Percentiles rank a stretch among this genome's conserved stretches.
These are phyloP conservation scores for Cymbopogon citratus DNA, from an alignment of 176 grass and related monocot species.

Conservation along the genomic window DNA sequence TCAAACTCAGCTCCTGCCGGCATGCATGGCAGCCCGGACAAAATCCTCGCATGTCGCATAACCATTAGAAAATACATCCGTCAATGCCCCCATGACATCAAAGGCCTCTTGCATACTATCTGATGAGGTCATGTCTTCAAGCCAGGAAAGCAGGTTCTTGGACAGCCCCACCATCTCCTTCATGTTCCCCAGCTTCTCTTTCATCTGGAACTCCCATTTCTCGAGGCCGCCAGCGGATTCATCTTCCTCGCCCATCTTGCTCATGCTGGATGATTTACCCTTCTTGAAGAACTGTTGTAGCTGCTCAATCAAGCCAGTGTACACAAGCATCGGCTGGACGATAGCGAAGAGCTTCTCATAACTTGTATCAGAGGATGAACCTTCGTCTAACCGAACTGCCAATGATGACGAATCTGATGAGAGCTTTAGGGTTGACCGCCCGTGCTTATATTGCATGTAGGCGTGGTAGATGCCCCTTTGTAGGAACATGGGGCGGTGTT, in stretches of 20 bases:
- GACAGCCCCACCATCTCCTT: conserved; percentile 81
- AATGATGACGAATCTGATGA: conserved; percentile 31
- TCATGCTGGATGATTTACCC: conserved; percentile 35
- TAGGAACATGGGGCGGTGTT: conserved; percentile 69
- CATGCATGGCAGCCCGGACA: conserved; percentile 53
- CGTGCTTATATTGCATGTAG: conserved; percentile 90
- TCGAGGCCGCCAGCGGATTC: conserved; percentile 27
- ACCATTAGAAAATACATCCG: conserved; percentile 58
- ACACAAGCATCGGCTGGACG: conserved; percentile 82
- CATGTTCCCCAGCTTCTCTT: conserved; percentile 86
- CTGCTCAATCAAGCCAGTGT: conserved; percentile 86
- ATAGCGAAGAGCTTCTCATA: conserved; percentile 65
- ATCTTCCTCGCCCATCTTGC: conserved; percentile 1
- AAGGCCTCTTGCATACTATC: conserved; percentile 89
- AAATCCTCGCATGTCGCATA: conserved; percentile 71
- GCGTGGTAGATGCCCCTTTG: conserved; percentile 89
- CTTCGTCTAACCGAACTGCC: conserved; percentile 40
- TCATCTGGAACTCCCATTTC: conserved; percentile 80
- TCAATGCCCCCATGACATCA: conserved; percentile 68
- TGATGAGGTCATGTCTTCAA: conserved; percentile 71
- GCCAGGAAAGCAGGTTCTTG: conserved; percentile 69
- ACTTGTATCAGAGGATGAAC: conserved; percentile 47
- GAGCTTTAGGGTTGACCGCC: conserved; percentile 40
- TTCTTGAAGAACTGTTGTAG: conserved; percentile 86
- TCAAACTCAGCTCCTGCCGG: conserved; percentile 20